Evolutionary conservation across 768 basidiomycete species (phyloP).

Genomic region (Amanita phalloides): DNA sequence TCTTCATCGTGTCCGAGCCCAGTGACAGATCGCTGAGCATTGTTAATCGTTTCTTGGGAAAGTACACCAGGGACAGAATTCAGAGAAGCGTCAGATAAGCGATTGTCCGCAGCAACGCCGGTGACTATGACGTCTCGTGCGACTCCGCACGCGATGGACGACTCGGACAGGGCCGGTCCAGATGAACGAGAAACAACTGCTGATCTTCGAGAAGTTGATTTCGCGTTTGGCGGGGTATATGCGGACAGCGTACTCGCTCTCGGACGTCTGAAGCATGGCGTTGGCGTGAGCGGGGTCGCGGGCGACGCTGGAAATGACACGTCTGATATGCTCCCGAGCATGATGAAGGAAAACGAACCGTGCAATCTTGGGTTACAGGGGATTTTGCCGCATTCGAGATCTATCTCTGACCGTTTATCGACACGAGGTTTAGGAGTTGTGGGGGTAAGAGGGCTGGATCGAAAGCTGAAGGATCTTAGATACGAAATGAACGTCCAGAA

Average conservation of each 20-base stretch:
- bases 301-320: neutral
- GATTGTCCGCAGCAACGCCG: neutral
- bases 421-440: neutral
- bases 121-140: neutral
- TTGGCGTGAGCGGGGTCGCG: neutral
- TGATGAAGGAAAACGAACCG: neutral
- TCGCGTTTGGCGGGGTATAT: neutral
- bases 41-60: neutral
- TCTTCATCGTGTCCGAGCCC: neutral
- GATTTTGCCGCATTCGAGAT: constrained; percentile 1
- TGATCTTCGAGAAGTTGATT: neutral
- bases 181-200: neutral
- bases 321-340: neutral
- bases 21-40: neutral
- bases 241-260: neutral
- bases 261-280: constrained; percentile 4
- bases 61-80: neutral
- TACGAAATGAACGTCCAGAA: constrained; percentile 4
- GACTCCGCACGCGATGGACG: neutral
- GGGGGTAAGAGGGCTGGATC: neutral
- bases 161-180: neutral
- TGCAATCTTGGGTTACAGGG: neutral
- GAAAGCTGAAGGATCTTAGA: constrained; percentile 1
- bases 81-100: neutral
- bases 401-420: neutral